Evolutionary conservation across 805 yeast species (phyloP).

Genomic region (Barnettozyma siamensis): DNA sequence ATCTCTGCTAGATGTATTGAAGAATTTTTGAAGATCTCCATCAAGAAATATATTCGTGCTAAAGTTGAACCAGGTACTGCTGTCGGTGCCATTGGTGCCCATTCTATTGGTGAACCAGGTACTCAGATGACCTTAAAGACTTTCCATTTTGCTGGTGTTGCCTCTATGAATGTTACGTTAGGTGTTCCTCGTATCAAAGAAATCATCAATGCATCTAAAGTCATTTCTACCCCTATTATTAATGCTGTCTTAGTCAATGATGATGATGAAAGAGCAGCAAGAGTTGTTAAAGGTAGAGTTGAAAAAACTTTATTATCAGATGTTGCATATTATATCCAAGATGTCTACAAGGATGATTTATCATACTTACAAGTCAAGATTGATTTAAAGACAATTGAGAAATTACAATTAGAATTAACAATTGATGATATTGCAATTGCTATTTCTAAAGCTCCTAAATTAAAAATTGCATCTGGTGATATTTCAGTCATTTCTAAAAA

Average conservation of each 20-base stretch:
- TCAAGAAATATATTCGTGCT: constrained; percentile 79
- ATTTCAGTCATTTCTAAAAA: constrained; percentile 62
- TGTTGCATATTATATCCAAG: constrained; percentile 85
- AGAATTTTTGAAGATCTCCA: constrained; percentile 68
- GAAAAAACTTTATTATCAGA: constrained; percentile 89
- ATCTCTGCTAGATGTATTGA: constrained; percentile 56
- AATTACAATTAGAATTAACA: constrained; percentile 81
- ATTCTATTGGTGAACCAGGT: constrained; percentile 98
- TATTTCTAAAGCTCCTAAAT: constrained; percentile 76
- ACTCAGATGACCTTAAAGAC: constrained; percentile 96
- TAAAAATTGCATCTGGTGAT: constrained; percentile 73
- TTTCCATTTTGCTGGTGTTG: constrained; percentile 99
- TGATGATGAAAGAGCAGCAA: constrained; percentile 93
- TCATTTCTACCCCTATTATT: constrained; percentile 93
- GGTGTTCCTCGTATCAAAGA: constrained; percentile 99
- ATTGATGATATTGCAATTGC: constrained; percentile 85
- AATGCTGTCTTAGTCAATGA: constrained; percentile 91
- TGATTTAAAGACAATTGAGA: constrained; percentile 80
- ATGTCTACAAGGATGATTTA: constrained; percentile 76
- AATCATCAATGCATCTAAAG: constrained; percentile 94
- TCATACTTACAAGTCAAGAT: constrained; percentile 78
- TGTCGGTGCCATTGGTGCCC: constrained; percentile 99
- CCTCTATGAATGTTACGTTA: constrained; percentile 96
- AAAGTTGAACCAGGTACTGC: constrained; percentile 99
- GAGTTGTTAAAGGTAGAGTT: constrained; percentile 96